These are phyloP conservation scores for Nitzschia palea DNA, from an alignment of 108 stramenopile species.

Conservation along the genomic window DNA sequence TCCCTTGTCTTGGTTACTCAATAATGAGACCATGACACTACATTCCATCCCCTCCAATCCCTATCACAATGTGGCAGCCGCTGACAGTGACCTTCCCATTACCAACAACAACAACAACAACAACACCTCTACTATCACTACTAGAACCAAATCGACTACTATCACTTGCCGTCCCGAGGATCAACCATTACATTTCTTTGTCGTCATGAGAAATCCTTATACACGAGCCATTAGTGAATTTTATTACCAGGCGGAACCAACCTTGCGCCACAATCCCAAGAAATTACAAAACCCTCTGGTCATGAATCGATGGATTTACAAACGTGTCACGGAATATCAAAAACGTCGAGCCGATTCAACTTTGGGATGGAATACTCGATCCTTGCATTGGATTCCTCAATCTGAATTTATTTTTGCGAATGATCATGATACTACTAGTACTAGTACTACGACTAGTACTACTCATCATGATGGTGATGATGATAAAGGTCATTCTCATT, in stretches of 20 bases:
- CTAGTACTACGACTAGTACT: too few relatives aligned
- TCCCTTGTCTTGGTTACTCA: not conserved
- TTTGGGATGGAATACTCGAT: not conserved
- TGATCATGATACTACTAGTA: too few relatives aligned
- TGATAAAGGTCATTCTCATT: too few relatives aligned
- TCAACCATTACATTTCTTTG: not conserved
- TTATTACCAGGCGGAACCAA: not conserved
- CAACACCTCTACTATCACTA: too few relatives aligned
- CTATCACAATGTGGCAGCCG: not conserved
- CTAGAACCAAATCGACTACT: not conserved
- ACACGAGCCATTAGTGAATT: not conserved
- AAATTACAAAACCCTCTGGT: not conserved
- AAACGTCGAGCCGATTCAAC: not conserved
- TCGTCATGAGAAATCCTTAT: not conserved
- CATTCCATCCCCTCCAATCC: not conserved
- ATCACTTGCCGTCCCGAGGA: not conserved
- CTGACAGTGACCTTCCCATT: too few relatives aligned
- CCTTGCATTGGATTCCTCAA: not conserved
- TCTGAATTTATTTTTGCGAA: not conserved
- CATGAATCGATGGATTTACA: not conserved
- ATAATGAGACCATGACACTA: not conserved
- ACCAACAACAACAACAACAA: too few relatives aligned
- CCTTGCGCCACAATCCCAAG: not conserved
- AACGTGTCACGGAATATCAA: not conserved
- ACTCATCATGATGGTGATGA: too few relatives aligned